phyloP scores from a whole-genome alignment of 108 stramenopile genomes.

The Skeletonema tropicum region DNA sequence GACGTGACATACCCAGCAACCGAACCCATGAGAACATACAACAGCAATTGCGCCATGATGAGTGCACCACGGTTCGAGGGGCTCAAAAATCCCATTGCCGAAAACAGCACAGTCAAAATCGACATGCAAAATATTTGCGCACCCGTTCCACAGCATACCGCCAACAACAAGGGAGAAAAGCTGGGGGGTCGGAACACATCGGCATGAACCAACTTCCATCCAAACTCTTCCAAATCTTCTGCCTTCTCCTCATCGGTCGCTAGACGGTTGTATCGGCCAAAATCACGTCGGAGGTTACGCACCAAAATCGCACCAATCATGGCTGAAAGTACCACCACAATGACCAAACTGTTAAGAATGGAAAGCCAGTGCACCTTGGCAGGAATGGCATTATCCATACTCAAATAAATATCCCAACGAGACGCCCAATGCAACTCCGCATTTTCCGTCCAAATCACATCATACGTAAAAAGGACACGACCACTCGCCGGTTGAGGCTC shows the following conservation, averaged over 20 bases:
- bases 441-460: slow-evolving; percentile 91
- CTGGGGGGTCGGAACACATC: slow-evolving; percentile 96
- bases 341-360: slow-evolving; percentile 92
- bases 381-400: slow-evolving; percentile 93
- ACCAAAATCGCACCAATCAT: slow-evolving; percentile 96
- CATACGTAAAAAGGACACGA: slow-evolving; percentile 94
- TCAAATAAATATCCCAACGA: slow-evolving; percentile 98
- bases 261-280: slow-evolving; percentile 85
- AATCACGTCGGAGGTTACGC: slow-evolving; percentile 88
- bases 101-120: slow-evolving; percentile 90
- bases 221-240: slow-evolving; percentile 96
- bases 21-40: slow-evolving; percentile 95
- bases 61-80: slow-evolving; percentile 97
- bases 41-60: slow-evolving; percentile 94
- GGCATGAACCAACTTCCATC: slow-evolving; percentile 98
- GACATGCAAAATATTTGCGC: slow-evolving; percentile 90
- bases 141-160: slow-evolving; percentile 92
- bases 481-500: slow-evolving; percentile 76
- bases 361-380: slow-evolving; percentile 94
- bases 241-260: slow-evolving; percentile 95
- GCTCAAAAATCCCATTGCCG: slow-evolving; percentile 93
- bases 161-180: slow-evolving; percentile 85
- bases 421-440: slow-evolving; percentile 90
- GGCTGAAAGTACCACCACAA: slow-evolving; percentile 91
- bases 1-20: slow-evolving; percentile 94